Conservation (phyloP, 441 rosid species). For the Gossypium gossypioides region DNA sequence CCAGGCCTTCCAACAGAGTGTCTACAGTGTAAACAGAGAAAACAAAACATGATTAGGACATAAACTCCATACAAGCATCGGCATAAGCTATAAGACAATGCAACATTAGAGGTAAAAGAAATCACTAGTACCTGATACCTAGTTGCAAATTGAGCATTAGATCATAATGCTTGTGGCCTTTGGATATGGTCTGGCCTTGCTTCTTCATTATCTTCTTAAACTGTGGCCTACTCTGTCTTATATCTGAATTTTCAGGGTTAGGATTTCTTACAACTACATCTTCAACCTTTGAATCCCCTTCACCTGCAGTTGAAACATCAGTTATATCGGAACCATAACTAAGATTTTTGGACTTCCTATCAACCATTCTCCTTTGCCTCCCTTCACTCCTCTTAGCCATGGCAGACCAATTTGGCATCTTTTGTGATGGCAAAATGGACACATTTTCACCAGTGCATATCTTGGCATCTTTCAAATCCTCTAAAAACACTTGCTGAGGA, state of each 20-base stretch:
- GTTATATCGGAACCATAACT: constrained; percentile 18
- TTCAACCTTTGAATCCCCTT: constrained; percentile 29
- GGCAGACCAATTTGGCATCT: constrained; percentile 48
- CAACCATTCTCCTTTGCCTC: constrained; percentile 46
- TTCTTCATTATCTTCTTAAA: constrained; percentile 46
- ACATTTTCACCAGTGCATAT: constrained; percentile 50
- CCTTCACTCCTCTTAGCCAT: constrained; percentile 23
- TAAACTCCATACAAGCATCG: neutral
- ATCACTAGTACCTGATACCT: constrained; percentile 64
- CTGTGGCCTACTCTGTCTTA: constrained; percentile 19
- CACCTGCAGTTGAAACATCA: constrained; percentile 17
- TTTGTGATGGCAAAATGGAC: constrained; percentile 67
- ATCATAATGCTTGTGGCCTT: constrained; percentile 90
- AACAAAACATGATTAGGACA: neutral
- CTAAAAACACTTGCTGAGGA: constrained; percentile 52
- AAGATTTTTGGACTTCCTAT: constrained; percentile 43
- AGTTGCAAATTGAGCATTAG: constrained; percentile 96
- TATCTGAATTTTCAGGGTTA: constrained; percentile 33
- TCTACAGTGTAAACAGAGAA: constrained; percentile 27
- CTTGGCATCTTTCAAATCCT: constrained; percentile 43
- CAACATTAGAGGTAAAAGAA: constrained; percentile 8
- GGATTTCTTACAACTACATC: constrained; percentile 31
- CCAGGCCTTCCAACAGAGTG: constrained; percentile 93
- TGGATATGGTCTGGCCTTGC: constrained; percentile 73
- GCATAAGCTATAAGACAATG: neutral